phyloP scores from a whole-genome alignment of 192 early-diverging fungal species.

The Coemansia sp. region DNA sequence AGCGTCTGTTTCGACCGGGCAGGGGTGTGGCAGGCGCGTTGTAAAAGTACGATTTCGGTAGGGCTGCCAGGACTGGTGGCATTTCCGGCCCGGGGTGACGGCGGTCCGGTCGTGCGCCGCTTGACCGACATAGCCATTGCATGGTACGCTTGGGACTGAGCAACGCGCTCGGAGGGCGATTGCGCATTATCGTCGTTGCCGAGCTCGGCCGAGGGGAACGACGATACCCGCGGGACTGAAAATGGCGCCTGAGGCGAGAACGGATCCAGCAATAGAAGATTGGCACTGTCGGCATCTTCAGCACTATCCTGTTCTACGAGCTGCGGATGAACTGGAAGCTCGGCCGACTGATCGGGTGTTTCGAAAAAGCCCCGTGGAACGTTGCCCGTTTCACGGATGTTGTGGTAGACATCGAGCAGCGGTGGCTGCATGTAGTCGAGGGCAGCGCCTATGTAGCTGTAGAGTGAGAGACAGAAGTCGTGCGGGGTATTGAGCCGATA shows the following conservation, averaged over 20 bases:
- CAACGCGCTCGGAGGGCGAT: slow-evolving; percentile 24
- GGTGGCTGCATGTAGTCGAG: slow-evolving; percentile 26
- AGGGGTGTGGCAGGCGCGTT: not conserved
- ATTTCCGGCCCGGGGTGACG: not conserved
- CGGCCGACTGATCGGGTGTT: slow-evolving; percentile 8
- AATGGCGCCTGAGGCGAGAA: slow-evolving; percentile 15
- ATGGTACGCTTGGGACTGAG: slow-evolving; percentile 16
- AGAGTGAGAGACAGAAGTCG: slow-evolving; percentile 16
- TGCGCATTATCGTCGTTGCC: not conserved
- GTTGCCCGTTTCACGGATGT: slow-evolving; percentile 21
- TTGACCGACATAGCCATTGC: slow-evolving; percentile 5
- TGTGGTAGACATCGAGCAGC: slow-evolving; percentile 27
- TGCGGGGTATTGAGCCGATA: slow-evolving; percentile 16
- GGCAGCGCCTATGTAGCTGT: slow-evolving; percentile 14
- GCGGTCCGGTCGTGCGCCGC: not conserved
- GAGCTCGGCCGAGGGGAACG: not conserved
- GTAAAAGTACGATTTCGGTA: slow-evolving; percentile 4
- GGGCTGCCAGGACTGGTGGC: slow-evolving; percentile 11
- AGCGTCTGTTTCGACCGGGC: not conserved
- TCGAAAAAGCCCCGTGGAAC: slow-evolving; percentile 39
- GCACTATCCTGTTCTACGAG: not conserved
- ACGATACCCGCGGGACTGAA: not conserved
- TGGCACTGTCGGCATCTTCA: not conserved
- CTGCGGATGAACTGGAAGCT: slow-evolving; percentile 7
- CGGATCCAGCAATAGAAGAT: slow-evolving; percentile 6